phyloP scores from a whole-genome alignment of 179 eudicot genomes.

The Patellifolia procumbens region DNA sequence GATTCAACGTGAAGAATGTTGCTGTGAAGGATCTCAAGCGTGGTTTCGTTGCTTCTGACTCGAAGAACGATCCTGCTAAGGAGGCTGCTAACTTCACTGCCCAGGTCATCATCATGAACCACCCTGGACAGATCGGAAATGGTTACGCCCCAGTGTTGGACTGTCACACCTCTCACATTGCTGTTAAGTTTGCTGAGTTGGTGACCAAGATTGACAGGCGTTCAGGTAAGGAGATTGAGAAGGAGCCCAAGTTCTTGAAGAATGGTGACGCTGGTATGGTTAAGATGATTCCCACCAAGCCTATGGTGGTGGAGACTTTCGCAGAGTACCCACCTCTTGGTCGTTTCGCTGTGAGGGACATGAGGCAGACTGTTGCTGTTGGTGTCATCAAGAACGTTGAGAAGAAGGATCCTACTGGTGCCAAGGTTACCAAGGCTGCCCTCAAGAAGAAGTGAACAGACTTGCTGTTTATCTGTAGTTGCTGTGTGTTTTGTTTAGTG shows the following conservation, averaged over 20 bases:
- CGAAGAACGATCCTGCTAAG: constrained; percentile 45
- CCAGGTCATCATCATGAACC: constrained; percentile 39
- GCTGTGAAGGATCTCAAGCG: constrained; percentile 46
- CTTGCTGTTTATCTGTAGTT: neutral
- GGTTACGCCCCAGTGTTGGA: constrained; percentile 37
- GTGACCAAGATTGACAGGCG: constrained; percentile 48
- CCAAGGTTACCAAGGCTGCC: constrained; percentile 55
- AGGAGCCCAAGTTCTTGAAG: constrained; percentile 60
- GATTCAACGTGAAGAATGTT: constrained; percentile 41
- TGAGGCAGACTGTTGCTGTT: constrained; percentile 52
- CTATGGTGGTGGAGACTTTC: constrained; percentile 56
- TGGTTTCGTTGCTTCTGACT: constrained; percentile 45
- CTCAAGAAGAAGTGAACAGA: constrained; percentile 44
- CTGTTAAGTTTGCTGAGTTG: constrained; percentile 41
- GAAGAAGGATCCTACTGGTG: constrained; percentile 51
- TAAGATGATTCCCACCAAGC: constrained; percentile 54
- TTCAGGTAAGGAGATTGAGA: constrained; percentile 46
- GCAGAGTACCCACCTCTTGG: constrained; percentile 47
- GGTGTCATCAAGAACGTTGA: constrained; percentile 54
- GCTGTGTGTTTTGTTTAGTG: neutral
- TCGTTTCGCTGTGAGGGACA: constrained; percentile 51
- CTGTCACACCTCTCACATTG: constrained; percentile 46
- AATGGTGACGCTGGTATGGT: constrained; percentile 52
- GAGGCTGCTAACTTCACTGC: constrained; percentile 38
- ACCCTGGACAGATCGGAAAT: constrained; percentile 36